phyloP scores from a whole-genome alignment of 2,329 filamentous ascomycete genomes.

The Ophiostoma sp. region DNA sequence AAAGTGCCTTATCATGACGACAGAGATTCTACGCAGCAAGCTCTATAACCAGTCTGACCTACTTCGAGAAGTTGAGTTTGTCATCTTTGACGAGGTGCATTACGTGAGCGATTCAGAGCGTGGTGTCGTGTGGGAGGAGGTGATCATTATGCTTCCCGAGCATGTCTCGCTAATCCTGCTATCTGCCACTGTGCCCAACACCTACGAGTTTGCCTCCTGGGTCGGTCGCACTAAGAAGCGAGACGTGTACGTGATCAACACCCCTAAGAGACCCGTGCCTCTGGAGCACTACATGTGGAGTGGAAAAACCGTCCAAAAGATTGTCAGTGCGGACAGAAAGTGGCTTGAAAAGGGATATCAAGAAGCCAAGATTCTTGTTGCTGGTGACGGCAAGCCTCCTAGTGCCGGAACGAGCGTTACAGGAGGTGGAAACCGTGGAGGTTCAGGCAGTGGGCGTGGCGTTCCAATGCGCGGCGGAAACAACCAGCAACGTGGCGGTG shows the following conservation, averaged over 20 bases:
- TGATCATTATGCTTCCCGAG: slow-evolving; percentile 98
- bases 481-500: slow-evolving; percentile 38
- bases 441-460: slow-evolving; percentile 44
- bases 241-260: slow-evolving; percentile 98
- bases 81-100: slow-evolving; percentile 98
- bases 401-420: slow-evolving; percentile 34
- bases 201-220: slow-evolving; percentile 96
- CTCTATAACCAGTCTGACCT: slow-evolving; percentile 92
- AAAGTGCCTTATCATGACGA: slow-evolving; percentile 98
- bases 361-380: slow-evolving; percentile 44
- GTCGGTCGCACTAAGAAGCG: slow-evolving; percentile 97
- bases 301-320: slow-evolving; percentile 85
- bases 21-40: slow-evolving; percentile 96
- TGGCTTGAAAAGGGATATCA: slow-evolving; percentile 95
- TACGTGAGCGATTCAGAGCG: slow-evolving; percentile 96
- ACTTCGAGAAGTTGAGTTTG: slow-evolving; percentile 95
- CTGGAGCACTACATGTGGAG: slow-evolving; percentile 97
- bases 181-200: slow-evolving; percentile 95
- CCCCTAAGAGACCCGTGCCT: slow-evolving; percentile 87
- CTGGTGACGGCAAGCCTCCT: slow-evolving; percentile 29
- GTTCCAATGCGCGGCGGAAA: slow-evolving; percentile 18
- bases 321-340: slow-evolving; percentile 85
- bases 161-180: slow-evolving; percentile 93
- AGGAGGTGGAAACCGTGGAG: slow-evolving; percentile 9
- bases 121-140: slow-evolving; percentile 98